Conservation (phyloP, 176 grass and related monocot species). For the Saccharum officinarum region DNA sequence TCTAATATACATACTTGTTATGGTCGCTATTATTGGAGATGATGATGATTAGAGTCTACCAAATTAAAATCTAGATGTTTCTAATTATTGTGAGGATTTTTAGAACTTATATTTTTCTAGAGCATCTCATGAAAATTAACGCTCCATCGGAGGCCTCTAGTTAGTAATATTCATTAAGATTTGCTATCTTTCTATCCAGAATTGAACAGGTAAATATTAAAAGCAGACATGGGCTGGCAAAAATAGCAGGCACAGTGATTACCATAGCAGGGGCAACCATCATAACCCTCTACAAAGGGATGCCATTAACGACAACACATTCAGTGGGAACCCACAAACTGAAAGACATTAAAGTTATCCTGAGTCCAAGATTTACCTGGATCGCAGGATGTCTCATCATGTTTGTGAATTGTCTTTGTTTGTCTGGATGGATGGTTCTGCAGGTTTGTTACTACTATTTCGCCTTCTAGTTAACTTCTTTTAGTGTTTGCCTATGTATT, state of each 20-base stretch:
- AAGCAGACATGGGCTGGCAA: not conserved
- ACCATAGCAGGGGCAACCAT: slow-evolving; percentile 16
- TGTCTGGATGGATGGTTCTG: slow-evolving; percentile 27
- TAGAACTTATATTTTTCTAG: not conserved
- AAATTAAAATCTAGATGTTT: not conserved
- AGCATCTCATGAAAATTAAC: not conserved
- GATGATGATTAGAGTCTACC: too few relatives aligned
- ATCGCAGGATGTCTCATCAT: slow-evolving; percentile 17
- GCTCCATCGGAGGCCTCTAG: not conserved
- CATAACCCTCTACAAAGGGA: slow-evolving; percentile 16
- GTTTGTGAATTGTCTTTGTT: not conserved
- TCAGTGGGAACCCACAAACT: not conserved
- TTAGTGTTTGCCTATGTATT: not conserved
- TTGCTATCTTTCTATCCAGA: not conserved
- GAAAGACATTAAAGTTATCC: not conserved
- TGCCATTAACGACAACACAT: not conserved
- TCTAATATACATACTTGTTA: not conserved
- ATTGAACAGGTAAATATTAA: slow-evolving; percentile 14
- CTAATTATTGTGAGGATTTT: not conserved
- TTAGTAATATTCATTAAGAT: not conserved
- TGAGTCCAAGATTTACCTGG: not conserved
- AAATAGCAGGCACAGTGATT: not conserved
- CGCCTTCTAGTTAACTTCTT: not conserved
- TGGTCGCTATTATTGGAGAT: not conserved
- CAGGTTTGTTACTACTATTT: not conserved